Evolutionary conservation across 2,329 filamentous ascomycete species (phyloP), one percentile per base, ranked within the genome.

Genomic region (Fusarium algeriense): DNA sequence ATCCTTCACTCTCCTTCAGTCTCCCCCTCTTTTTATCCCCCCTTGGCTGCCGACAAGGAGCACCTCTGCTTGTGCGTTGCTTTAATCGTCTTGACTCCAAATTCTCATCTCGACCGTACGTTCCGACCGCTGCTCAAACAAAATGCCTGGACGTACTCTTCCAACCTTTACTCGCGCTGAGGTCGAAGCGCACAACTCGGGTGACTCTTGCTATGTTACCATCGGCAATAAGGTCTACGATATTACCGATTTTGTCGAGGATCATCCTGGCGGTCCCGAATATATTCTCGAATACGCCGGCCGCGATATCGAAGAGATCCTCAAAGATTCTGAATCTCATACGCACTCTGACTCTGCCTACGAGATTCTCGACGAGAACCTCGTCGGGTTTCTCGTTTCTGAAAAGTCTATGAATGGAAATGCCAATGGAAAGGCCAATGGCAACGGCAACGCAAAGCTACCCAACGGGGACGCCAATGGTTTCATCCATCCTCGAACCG

Each of bases 181-280:
- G 80, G 90, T 99, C 78, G 90, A 91, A 81, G 85, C 90, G 75
- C 94, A 97, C 82, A 95, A 93, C 80, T 91, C 89, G 49, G 84
- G 85, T 53, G 89, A 94, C 78, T 97, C 94, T 52, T 98, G 95
- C 85, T 99, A 95, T 85, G 95, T 99, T 75, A 96, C 93, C 6
- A 86, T 98, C 59, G 95, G 94, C 69, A 88, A 88, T 64, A 97
- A 95, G 75, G 95, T 99, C 75, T 99, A 94, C 87, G 95, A 99
- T 85, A 88, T 99, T 71, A 98, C 96, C 64, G 90, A 93, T 60
- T 99, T 99, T 78, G 82, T 98, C 67, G 90, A 94, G 56, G 91
- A 94, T 73, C 96, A 99, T 80, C 96, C 96, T 28, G 96, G 96
- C 74, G 96, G 96, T 64, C 89, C 90, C 76, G 93, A 97, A 69